A percentile compares a stretch with the other conserved stretches of the same genome.
These are phyloP conservation scores for Eucalyptus cloeziana DNA, from an alignment of 345 rosid species.

Conservation along the genomic window DNA sequence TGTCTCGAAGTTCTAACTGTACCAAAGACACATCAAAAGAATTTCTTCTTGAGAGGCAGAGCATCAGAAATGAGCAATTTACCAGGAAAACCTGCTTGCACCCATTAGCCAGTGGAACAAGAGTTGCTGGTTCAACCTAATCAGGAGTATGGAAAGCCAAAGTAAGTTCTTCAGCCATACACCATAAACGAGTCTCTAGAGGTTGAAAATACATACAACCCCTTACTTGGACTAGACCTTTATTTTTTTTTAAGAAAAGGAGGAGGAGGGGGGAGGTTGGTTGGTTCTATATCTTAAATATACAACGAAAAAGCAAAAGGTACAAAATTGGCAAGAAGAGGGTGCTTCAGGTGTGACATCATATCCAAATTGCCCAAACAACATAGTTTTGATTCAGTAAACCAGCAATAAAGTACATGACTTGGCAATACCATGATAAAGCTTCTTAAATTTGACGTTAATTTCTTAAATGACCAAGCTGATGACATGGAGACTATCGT, in stretches of 20 bases:
- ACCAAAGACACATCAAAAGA: background rate
- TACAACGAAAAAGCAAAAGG: background rate
- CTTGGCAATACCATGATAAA: background rate
- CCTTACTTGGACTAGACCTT: background rate
- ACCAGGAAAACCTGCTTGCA: slow-evolving; percentile 99
- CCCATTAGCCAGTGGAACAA: slow-evolving; percentile 81
- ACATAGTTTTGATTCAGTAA: background rate
- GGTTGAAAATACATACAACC: background rate
- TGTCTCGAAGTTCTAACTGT: background rate
- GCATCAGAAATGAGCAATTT: background rate
- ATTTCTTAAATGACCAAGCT: background rate
- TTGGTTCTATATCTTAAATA: background rate
- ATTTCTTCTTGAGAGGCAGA: background rate
- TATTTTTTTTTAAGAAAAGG: background rate
- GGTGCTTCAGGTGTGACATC: background rate
- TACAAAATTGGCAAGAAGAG: background rate
- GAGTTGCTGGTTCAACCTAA: slow-evolving; percentile 97
- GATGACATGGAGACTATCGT: background rate
- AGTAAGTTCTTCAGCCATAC: background rate
- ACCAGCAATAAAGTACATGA: background rate
- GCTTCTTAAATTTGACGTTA: background rate
- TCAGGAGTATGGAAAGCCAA: background rate
- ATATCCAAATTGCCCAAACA: background rate
- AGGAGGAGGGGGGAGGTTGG: too few relatives aligned
- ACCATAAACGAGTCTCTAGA: background rate